Evolutionary conservation across 495 filamentous ascomycete species (phyloP), one percentile per base, ranked within the genome.

Genomic region (Penicillium subrubescens): DNA sequence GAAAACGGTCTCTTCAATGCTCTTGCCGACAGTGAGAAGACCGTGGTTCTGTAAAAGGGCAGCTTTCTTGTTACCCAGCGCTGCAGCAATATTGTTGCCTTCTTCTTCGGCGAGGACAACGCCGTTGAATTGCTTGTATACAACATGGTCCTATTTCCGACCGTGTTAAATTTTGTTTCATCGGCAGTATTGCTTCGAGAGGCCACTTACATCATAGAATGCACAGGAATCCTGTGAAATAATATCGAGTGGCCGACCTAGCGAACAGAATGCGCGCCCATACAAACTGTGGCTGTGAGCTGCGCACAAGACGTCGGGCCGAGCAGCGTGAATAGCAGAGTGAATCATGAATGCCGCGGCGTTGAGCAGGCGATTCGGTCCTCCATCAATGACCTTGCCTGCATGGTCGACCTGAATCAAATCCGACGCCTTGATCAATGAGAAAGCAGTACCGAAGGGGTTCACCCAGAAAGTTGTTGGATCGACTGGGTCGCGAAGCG

Each of bases 401-500:
- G 77, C 67, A 52, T 88, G 79, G 67, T 89, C 79, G 37, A 94
- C 90, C 37, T 83, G 86, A 64, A 94, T 91, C 33, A 94, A 81
- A 69, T 92, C 89, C 11, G 84, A 88, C 33, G 83, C 82, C 59
- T 86, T 90, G 55, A 94, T 90, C 59, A 88, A 73, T 23, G 84
- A 85, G 75, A 92, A 93, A 0, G 88, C 82, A 11, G 87, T 82
- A 34, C 91, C 90, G 67, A 93, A 90, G 0, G 91, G 91, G 64
- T 93, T 93, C 23, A 93, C 90, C 91, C 90, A 93, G 80, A 93
- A 93, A 4, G 83, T 86, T 8, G 72, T 69, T 0, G 88, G 86
- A 39, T 91, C 87, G 14, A 92, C 84, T 11, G 90, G 90, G 69
- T 92, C 90, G 29, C 86, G 79, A 44, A 88, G 65, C 52, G 86